Conservation (phyloP, 2,329 filamentous ascomycete genomes). For the Cladosporium sp. region DNA sequence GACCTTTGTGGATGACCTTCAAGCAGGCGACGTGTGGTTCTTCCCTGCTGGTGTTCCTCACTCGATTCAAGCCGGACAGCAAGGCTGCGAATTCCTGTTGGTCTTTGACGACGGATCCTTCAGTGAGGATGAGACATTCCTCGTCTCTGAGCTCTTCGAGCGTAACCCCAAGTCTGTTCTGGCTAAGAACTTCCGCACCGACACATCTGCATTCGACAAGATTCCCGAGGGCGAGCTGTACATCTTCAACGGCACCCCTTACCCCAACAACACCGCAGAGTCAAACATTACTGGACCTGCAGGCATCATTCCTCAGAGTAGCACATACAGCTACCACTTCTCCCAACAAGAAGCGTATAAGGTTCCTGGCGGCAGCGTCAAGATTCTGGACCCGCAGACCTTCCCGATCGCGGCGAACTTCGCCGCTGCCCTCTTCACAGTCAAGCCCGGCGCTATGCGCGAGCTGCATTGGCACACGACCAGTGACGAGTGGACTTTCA, state of each 20-base stretch:
- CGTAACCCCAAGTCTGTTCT: slow-evolving; percentile 34
- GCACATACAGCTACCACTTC: slow-evolving; percentile 40
- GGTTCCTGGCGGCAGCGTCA: slow-evolving; percentile 53
- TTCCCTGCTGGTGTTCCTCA: slow-evolving; percentile 28
- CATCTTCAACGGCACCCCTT: slow-evolving; percentile 38
- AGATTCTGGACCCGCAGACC: slow-evolving; percentile 53
- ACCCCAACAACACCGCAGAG: slow-evolving; percentile 30
- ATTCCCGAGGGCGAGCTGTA: slow-evolving; percentile 35
- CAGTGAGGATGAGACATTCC: slow-evolving; percentile 56
- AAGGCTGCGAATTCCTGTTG: slow-evolving; percentile 55
- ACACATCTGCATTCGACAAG: slow-evolving; percentile 32
- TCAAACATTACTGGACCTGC: slow-evolving; percentile 38
- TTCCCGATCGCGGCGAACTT: slow-evolving; percentile 55
- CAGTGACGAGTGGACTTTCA: slow-evolving; percentile 58
- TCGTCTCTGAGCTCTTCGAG: slow-evolving; percentile 40
- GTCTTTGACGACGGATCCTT: slow-evolving; percentile 56
- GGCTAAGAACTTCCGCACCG: slow-evolving; percentile 40
- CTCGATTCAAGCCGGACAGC: slow-evolving; percentile 39
- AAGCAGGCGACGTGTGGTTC: slow-evolving; percentile 24
- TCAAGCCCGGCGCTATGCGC: slow-evolving; percentile 60
- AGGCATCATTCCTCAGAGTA: slow-evolving; percentile 26
- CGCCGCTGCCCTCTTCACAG: slow-evolving; percentile 52
- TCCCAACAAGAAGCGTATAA: slow-evolving; percentile 45
- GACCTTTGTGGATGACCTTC: slow-evolving; percentile 30
- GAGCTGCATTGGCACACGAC: slow-evolving; percentile 61